Evolutionary conservation across 148 eudicot species (phyloP), one percentile per base, ranked within the genome.

Genomic region (Dysphania ambrosioides): DNA sequence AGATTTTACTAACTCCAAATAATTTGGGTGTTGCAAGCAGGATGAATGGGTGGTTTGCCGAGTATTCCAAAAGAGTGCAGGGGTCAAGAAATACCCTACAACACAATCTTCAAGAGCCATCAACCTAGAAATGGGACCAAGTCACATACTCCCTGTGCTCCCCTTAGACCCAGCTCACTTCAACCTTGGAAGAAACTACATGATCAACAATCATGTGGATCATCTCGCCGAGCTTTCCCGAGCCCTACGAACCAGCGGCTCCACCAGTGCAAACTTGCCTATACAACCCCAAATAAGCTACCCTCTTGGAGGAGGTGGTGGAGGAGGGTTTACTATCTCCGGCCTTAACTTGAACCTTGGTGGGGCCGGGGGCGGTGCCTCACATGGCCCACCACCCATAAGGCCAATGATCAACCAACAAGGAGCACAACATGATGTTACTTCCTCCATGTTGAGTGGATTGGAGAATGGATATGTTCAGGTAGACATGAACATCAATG

Each of bases 21-120:
- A 31, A 55, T 42, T 18, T 67, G 71, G 4, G 72, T 53, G 1
- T 36, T 10, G 1, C 34, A 38, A 81, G 75, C 89, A 93, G 87
- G 98, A 93, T 83, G 97, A 93, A 76, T 93, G 98, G 98, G 98
- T 93, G 15, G 89, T 93, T 2, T 90, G 97, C 59, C 87, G 96
- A 3, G 93, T 93, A 23, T 91, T 91, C 76, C 92, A 93, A 68
- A 93, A 93, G 79, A 93, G 89, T 47, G 89, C 86, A 19, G 98
- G 91, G 35, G 80, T 75, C 18, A 93, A 93, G 81, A 90, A 89
- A 78, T 91, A 82, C 75, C 90, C 93, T 1, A 75, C 93, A 32
- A 83, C 73, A 62, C 87, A 90, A 44, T 74, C 93, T 11, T 69
- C 93, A 21, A 85, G 91, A 81, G 77, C 83, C 34, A 76, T 80